Percentiles rank a stretch among this genome's conserved stretches.
Evolutionary conservation across 352 stramenopile species (phyloP).

Genomic region (Sclerospora graminicola): DNA sequence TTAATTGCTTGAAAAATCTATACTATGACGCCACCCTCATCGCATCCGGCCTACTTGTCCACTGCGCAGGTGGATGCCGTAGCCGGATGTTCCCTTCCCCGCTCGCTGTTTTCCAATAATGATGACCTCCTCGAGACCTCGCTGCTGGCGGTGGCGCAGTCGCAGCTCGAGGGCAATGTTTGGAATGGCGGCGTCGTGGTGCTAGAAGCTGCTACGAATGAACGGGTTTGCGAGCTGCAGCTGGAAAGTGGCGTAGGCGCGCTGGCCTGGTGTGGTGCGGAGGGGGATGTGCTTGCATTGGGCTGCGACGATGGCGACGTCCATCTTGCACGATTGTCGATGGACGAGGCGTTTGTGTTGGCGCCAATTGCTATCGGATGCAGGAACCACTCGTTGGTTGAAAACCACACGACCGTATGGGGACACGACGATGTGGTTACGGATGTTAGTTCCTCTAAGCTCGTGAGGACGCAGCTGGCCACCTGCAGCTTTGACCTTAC

Average conservation of each 20-base stretch:
- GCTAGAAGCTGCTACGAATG: slow-evolving; percentile 27
- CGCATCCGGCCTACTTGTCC: slow-evolving; percentile 16
- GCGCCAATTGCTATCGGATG: slow-evolving; percentile 12
- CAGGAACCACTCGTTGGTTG: slow-evolving; percentile 2
- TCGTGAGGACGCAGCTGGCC: slow-evolving; percentile 38
- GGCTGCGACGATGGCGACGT: slow-evolving; percentile 76
- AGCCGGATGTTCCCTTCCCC: slow-evolving; percentile 20
- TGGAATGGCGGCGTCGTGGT: slow-evolving; percentile 57
- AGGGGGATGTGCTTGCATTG: slow-evolving; percentile 38
- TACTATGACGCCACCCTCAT: slow-evolving; percentile 1
- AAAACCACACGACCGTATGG: slow-evolving; percentile 3
- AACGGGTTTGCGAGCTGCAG: slow-evolving; percentile 34
- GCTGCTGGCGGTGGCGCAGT: slow-evolving; percentile 54
- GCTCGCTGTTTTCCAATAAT: slow-evolving; percentile 13
- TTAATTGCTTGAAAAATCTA: neutral
- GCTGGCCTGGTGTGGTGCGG: slow-evolving; percentile 41
- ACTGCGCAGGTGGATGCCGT: slow-evolving; percentile 37
- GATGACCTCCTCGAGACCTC: neutral
- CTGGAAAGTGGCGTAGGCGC: slow-evolving; percentile 35
- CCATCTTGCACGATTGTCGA: slow-evolving; percentile 28
- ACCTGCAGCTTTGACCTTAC: slow-evolving; percentile 63
- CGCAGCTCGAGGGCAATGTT: slow-evolving; percentile 63
- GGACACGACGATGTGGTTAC: slow-evolving; percentile 71
- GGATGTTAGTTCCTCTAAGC: slow-evolving; percentile 27
- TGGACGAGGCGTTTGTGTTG: slow-evolving; percentile 31